phyloP scores from a whole-genome alignment of 2,329 filamentous ascomycete species.

The Eutypella sp. region DNA sequence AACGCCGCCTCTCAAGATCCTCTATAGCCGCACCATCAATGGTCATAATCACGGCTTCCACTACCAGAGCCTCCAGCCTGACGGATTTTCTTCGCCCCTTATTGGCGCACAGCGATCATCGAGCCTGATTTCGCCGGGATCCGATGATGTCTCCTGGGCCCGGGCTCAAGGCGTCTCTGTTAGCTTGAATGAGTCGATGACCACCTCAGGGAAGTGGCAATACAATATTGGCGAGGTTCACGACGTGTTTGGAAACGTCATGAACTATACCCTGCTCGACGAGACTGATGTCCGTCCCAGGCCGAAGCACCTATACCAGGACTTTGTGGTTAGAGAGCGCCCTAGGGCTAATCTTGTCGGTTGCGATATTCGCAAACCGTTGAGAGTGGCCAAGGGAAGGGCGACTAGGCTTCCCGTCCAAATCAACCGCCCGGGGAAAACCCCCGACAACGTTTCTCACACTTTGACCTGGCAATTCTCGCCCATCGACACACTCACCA shows the following conservation, averaged over 20 bases:
- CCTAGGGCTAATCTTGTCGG: constrained; percentile 67
- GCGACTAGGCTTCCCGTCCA: constrained; percentile 63
- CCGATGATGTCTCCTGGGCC: constrained; percentile 76
- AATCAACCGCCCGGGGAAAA: constrained; percentile 59
- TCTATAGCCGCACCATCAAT: constrained; percentile 86
- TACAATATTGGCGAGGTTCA: constrained; percentile 90
- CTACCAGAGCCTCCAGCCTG: constrained; percentile 89
- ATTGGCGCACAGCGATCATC: constrained; percentile 54
- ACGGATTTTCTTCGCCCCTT: constrained; percentile 75
- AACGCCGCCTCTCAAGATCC: constrained; percentile 85
- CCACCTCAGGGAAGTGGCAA: constrained; percentile 72
- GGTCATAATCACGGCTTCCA: constrained; percentile 77
- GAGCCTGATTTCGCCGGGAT: constrained; percentile 50
- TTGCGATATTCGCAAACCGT: constrained; percentile 73
- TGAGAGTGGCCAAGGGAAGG: constrained; percentile 77
- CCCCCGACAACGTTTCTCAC: constrained; percentile 60
- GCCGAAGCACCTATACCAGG: constrained; percentile 62
- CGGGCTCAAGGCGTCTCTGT: constrained; percentile 70
- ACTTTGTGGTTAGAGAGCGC: constrained; percentile 81
- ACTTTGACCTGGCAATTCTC: constrained; percentile 79
- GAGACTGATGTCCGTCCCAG: constrained; percentile 62
- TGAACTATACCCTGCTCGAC: constrained; percentile 67
- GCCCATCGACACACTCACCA: constrained; percentile 62
- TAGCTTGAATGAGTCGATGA: constrained; percentile 85
- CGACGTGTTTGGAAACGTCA: constrained; percentile 82